Conservation (phyloP, 1,284 basidiomycete species). For the Coniferiporia sulphurascens region DNA sequence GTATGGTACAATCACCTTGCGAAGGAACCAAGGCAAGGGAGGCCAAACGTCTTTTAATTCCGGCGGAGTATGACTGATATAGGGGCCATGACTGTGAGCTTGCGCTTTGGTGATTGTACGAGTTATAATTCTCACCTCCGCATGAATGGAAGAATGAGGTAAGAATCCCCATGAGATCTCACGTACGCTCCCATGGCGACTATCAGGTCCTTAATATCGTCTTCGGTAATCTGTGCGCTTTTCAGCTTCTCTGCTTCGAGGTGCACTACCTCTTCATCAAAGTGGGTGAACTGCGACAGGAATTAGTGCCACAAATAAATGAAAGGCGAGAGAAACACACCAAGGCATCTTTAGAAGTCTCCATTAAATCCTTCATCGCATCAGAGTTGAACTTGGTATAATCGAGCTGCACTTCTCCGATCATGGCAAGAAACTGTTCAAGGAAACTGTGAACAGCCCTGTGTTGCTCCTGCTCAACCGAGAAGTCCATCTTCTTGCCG, state of each 20-base stretch:
- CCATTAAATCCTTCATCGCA: constrained; percentile 27
- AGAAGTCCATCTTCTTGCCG: constrained; percentile 33
- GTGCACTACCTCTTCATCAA: constrained; percentile 31
- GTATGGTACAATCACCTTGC: constrained; percentile 32
- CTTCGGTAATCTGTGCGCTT: constrained; percentile 23
- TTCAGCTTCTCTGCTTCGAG: constrained; percentile 29
- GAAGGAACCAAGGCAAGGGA: constrained; percentile 33
- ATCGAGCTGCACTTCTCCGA: constrained; percentile 26
- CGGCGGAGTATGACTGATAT: constrained; percentile 31
- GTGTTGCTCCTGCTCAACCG: constrained; percentile 33
- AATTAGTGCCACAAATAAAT: too few species aligned
- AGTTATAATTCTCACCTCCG: constrained; percentile 25
- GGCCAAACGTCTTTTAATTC: constrained; percentile 33
- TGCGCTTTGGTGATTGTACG: background rate
- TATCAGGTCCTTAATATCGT: constrained; percentile 20
- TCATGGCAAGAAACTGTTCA: constrained; percentile 25
- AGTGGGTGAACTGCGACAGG: background rate
- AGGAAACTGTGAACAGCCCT: constrained; percentile 30
- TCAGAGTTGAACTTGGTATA: constrained; percentile 28
- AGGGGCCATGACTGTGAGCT: background rate
- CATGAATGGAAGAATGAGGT: constrained; percentile 33
- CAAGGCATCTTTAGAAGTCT: constrained; percentile 26
- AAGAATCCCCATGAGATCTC: constrained; percentile 29
- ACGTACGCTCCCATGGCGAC: constrained; percentile 28
- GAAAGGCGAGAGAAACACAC: constrained; percentile 21